Base-by-base conservation (phyloP, 176 grass and related monocot species). In the Zoysia pacifica region DNA sequence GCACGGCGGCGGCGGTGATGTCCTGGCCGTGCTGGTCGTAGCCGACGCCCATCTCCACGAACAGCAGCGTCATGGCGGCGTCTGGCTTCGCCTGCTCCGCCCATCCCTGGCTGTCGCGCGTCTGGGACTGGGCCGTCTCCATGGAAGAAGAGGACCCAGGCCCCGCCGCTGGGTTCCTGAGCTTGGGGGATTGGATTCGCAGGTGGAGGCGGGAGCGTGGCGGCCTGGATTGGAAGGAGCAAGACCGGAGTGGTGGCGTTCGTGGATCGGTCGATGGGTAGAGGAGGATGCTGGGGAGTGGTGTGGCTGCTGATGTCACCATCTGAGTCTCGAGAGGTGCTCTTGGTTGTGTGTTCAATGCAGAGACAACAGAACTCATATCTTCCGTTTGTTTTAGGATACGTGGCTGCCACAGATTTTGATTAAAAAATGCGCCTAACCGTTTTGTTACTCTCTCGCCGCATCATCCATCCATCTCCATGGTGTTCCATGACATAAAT, bases 11-110 rank as follows among this genome's bases (percentile, higher is more conserved):
- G 45, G 87, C 63, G 9, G 96, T 95, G 79, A 99, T 91, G 73
- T 95, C 96, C 76, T 98, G 96, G 16, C 96, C 96, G 51, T 98
- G 96, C 80, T 98, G 96, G 86, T 95, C 92, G 86, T 95, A 99
- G 42, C 92, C 92, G 75, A 99, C 96, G 62, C 92, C 96, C 96
- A 95, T 99, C 86, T 95, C 96, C 43, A 95, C 96, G 85, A 95
- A 99, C 46, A 99, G 92, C 67, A 99, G 86, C 84, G 82, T 97
- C 89, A 84, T 87, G 62, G 51, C 66, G 63, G 58, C 59, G 59
- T 36, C 59, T 36, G 59, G 20, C 59, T 62, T 43, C 63, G 70
- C 62, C 58, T 61, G 58, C 67, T 5, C 72, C 62, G 28, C 61
- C 43, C 55, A 64, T 43, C 74, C 69, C 67, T 74, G 62, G 61